Percentiles rank a stretch among this genome's conserved stretches.
Conservation (phyloP, 2,329 filamentous ascomycete species). For the Chaetomium olivaceum region DNA sequence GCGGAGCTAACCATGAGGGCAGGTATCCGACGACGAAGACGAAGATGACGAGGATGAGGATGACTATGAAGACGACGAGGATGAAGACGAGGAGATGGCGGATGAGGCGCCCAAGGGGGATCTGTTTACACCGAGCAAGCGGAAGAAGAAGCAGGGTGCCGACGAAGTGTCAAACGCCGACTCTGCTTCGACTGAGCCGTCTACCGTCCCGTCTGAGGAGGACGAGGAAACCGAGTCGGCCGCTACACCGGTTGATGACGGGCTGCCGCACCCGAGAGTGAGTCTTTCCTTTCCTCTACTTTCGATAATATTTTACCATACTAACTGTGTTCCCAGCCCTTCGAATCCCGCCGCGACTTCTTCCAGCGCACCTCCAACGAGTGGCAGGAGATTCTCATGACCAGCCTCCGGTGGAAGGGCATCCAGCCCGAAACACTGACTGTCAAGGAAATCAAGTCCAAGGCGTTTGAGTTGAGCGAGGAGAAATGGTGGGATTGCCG, state of each 20-base stretch:
- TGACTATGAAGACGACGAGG: constrained; percentile 55
- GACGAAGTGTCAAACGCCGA: constrained; percentile 27
- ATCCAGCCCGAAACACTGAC: constrained; percentile 66
- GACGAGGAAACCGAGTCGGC: constrained; percentile 49
- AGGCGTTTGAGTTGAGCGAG: constrained; percentile 87
- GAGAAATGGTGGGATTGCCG: constrained; percentile 99
- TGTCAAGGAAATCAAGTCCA: constrained; percentile 89
- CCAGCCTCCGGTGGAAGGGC: constrained; percentile 68
- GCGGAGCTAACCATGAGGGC: constrained; percentile 28
- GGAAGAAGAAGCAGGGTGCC: constrained; percentile 55
- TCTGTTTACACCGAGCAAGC: constrained; percentile 59
- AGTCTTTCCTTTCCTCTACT: constrained; percentile 29
- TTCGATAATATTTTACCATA: neutral
- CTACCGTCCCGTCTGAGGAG: constrained; percentile 40
- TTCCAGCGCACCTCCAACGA: constrained; percentile 82
- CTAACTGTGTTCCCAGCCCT: constrained; percentile 57
- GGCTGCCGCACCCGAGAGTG: constrained; percentile 68
- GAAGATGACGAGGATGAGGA: constrained; percentile 62
- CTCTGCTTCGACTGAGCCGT: constrained; percentile 25
- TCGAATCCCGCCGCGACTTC: constrained; percentile 89
- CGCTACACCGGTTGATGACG: constrained; percentile 65
- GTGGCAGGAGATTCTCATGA: constrained; percentile 87
- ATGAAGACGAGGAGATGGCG: constrained; percentile 54
- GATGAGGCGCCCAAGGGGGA: constrained; percentile 52
- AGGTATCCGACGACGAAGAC: constrained; percentile 61